A percentile compares a stretch with the other conserved stretches of the same genome.
These are phyloP conservation scores for Saitozyma sp. DNA, from an alignment of 768 basidiomycete species.

Conservation along the genomic window DNA sequence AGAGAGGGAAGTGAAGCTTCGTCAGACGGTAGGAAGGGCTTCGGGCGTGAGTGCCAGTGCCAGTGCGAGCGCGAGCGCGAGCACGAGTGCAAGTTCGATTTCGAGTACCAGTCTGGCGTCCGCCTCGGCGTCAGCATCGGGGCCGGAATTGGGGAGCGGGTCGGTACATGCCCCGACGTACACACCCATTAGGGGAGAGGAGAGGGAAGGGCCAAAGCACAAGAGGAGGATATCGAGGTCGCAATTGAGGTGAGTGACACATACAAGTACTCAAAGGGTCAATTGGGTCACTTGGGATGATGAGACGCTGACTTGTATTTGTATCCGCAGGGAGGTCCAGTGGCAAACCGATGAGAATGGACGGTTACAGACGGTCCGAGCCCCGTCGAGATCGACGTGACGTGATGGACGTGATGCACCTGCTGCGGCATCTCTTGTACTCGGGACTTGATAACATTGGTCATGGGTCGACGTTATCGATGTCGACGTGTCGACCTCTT, in stretches of 20 bases:
- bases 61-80: background rate
- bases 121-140: background rate
- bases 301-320: background rate
- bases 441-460: no score
- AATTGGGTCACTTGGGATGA: background rate
- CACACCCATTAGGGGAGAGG: background rate
- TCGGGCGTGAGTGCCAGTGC: background rate
- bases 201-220: conserved; percentile 35
- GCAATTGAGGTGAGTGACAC: conserved; percentile 37
- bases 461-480: no score
- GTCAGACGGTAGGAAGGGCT: background rate
- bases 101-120: background rate
- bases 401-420: background rate
- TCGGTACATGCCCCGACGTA: background rate
- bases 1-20: no score
- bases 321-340: conserved; percentile 28
- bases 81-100: background rate
- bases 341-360: conserved; percentile 46
- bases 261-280: background rate
- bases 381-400: conserved; percentile 13
- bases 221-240: conserved; percentile 44
- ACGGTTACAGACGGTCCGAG: conserved; percentile 23
- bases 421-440: background rate
- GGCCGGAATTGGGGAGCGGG: background rate
- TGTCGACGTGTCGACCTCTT: no score